A percentile compares a stretch with the other conserved stretches of the same genome.
phyloP scores from a whole-genome alignment of 2,329 filamentous ascomycete species.

The Calonectria honghensis region DNA sequence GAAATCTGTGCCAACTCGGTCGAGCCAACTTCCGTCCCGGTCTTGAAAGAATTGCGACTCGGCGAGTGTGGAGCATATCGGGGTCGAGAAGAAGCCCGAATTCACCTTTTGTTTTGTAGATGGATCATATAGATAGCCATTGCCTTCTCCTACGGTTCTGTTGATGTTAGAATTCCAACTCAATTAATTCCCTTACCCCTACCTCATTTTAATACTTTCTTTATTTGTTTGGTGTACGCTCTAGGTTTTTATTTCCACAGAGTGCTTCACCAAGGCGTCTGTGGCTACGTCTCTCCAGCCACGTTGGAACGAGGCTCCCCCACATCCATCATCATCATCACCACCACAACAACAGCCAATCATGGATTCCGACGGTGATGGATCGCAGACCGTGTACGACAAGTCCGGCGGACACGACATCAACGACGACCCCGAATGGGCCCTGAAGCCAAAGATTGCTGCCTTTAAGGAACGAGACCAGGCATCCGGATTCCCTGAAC shows the following conservation, averaged over 20 bases:
- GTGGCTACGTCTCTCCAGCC: slow-evolving; percentile 36
- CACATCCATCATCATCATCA: slow-evolving; percentile 21
- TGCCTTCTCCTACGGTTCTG: background rate
- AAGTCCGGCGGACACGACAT: slow-evolving; percentile 37
- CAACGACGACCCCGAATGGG: slow-evolving; percentile 62
- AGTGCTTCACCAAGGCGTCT: slow-evolving; percentile 20
- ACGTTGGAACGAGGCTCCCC: slow-evolving; percentile 30
- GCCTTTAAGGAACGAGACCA: slow-evolving; percentile 65
- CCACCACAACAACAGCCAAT: slow-evolving; percentile 18
- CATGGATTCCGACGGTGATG: slow-evolving; percentile 56
- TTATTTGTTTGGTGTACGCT: background rate
- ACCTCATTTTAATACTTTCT: slow-evolving; percentile 1
- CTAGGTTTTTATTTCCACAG: slow-evolving; percentile 20
- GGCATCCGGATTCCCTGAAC: slow-evolving; percentile 67
- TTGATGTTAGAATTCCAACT: background rate
- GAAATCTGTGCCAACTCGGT: slow-evolving; percentile 23
- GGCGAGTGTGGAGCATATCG: slow-evolving; percentile 16
- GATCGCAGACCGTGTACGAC: slow-evolving; percentile 53
- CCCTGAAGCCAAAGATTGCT: slow-evolving; percentile 68
- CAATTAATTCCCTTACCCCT: slow-evolving; percentile 28
- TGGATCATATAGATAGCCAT: slow-evolving; percentile 18
- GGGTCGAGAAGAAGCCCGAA: slow-evolving; percentile 7
- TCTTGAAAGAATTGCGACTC: slow-evolving; percentile 24
- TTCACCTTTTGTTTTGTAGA: slow-evolving; percentile 20
- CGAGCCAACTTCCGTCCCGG: slow-evolving; percentile 23